Evolutionary conservation across 495 filamentous ascomycete genomes (phyloP), one percentile per base, ranked within the genome.

Genomic region (Neurospora sp.): DNA sequence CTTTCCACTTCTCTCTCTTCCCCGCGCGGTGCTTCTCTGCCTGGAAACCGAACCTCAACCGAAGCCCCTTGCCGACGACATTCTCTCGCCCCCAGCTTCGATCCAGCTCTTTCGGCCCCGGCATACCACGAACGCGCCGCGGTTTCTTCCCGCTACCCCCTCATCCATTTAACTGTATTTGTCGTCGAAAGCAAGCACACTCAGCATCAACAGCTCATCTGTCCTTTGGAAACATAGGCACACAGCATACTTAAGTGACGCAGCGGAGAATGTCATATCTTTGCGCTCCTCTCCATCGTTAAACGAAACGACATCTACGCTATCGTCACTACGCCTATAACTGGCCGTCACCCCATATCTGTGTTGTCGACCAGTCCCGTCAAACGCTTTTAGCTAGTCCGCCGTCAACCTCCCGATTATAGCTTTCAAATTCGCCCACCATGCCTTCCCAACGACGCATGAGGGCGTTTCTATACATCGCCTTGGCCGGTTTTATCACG

Each of bases 401-500:
- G 31, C 16, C 22, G 12, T 61, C 5, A 61, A 61, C 1, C 12
- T 3, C 12, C 14, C 53, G 12, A 14, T 61, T 61, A 20, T 20
- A 53, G 40, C 14, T 11, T 20, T 46, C 22, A 61, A 9, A 61
- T 31, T 70, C 42, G 31, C 71, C 75, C 80, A 84, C 68, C 59
- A 94, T 96, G 93, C 88, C 89, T 76, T 92, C 92, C 1, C 86
- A 86, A 76, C 87, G 93, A 72, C 89, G 92, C 71, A 73, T 92
- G 53, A 89, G 88, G 71, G 80, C 89, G 44, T 79, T 91, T 38
- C 83, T 84, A 69, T 82, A 92, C 78, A 79, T 87, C 40, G 81
- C 89, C 69, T 75, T 93, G 72, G 83, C 86, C 72, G 80, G 85
- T 66, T 77, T 92, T 46, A 81, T 91, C 71, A 81, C 87, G 72